Base-by-base conservation (phyloP, 139 green algal species). In the Dunaliella sp. region DNA sequence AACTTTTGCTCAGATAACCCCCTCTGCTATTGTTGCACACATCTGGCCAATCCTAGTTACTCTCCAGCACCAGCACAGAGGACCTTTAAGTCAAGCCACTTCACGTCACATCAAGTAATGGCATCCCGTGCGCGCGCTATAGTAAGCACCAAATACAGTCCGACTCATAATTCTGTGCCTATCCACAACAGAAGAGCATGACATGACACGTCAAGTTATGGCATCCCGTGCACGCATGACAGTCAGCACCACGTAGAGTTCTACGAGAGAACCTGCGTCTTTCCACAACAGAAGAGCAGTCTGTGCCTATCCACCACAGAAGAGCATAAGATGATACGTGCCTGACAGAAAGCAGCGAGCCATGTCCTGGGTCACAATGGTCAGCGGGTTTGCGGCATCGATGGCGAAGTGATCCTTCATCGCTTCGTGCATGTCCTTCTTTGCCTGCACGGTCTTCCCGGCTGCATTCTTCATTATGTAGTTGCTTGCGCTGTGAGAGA, bases 301-400 rank as follows among this genome's bases (percentile, higher is more conserved):
- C 58, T 24, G 22, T 74, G 22, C 24, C 24, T 74, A n/a, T 74
- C 24, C 24, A n/a, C 58, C 21, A n/a, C 24, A 21, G 21, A 28
- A 22, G 32, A 81, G n/a, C 75, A 35, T 36, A 81, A 12, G 75
- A 22, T 7, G 12, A 77, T 28, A 84, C 77, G 0, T 65, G 85
- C 91, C 91, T 25, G 84, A 86, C 78, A 96, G 85, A 88, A 97
- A 95, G 73, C 75, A 87, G 30, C 93, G 88, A 1, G 90, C 84
- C 73, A 89, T 94, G 87, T 97, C 87, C 88, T 94, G 92, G 1
- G 90, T 94, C 88, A 94, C 90, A 36, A 93, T 88, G 7, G 86
- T 90, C 26, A 93, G 86, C 2, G 92, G 90, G 86, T 94, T 94
- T 57, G 38, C 77, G 1, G 88, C 90, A 81, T 93, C 85, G 21